A percentile compares a stretch with the other conserved stretches of the same genome.
phyloP scores from a whole-genome alignment of 2,329 filamentous ascomycete species.

The Pseudopyricularia javanii region DNA sequence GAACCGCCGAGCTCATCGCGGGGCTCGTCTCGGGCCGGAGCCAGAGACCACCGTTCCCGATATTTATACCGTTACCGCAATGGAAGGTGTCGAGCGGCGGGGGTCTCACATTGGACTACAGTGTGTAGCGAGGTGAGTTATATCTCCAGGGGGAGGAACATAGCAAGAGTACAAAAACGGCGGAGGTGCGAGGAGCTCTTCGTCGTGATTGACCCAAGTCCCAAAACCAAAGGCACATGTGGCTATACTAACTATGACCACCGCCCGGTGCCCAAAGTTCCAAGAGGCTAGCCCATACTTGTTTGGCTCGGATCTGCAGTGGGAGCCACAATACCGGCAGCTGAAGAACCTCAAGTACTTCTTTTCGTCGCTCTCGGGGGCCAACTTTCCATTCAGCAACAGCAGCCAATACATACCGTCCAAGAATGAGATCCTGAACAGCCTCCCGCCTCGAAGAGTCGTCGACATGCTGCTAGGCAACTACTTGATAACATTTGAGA shows the following conservation, averaged over 20 bases:
- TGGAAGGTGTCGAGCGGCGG: constrained; percentile 4
- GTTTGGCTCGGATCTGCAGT: constrained; percentile 10
- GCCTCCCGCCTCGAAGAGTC: constrained; percentile 9
- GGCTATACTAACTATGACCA: constrained; percentile 1
- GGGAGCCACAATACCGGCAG: constrained; percentile 11
- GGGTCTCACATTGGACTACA: constrained; percentile 8
- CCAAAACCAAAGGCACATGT: no score
- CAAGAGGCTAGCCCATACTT: constrained; percentile 12
- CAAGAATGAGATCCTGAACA: constrained; percentile 8
- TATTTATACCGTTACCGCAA: constrained; percentile 4
- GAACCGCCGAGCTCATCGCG: background rate
- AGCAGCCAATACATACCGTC: constrained; percentile 5
- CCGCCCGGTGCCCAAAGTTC: constrained; percentile 7
- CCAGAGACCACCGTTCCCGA: background rate
- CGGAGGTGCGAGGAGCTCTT: background rate
- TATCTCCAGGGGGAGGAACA: background rate
- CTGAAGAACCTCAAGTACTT: constrained; percentile 12
- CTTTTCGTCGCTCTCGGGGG: constrained; percentile 8
- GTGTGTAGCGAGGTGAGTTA: constrained; percentile 8
- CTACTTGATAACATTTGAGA: constrained; percentile 13
- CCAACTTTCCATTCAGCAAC: constrained; percentile 14
- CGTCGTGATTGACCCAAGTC: background rate
- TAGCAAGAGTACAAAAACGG: background rate
- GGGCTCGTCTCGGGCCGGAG: background rate
- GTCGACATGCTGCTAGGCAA: constrained; percentile 10